phyloP scores from a whole-genome alignment of 1,139 yeast genomes.

The Geotrichum australiense region DNA sequence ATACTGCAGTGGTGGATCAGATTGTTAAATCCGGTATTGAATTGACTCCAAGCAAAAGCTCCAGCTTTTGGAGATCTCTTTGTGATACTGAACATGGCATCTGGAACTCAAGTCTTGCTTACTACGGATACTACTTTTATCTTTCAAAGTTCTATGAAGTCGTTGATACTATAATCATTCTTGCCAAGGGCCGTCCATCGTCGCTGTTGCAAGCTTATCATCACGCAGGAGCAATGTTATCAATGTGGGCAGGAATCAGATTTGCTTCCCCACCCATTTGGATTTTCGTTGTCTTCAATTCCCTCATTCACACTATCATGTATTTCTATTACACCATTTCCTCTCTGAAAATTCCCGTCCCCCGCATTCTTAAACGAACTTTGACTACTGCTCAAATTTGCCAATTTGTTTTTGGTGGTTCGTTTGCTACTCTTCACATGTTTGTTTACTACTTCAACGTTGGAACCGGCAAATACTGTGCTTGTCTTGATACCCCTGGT shows the following conservation, averaged over 20 bases:
- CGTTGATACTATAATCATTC: constrained; percentile 59
- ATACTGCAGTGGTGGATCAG: constrained; percentile 20
- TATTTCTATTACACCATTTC: constrained; percentile 63
- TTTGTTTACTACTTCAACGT: constrained; percentile 56
- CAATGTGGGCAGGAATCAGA: constrained; percentile 77
- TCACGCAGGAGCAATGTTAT: constrained; percentile 77
- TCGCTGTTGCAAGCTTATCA: constrained; percentile 68
- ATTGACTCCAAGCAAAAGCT: constrained; percentile 19
- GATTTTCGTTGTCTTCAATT: constrained; percentile 75
- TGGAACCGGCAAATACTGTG: constrained; percentile 39
- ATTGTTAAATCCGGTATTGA: constrained; percentile 31
- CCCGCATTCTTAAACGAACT: constrained; percentile 49
- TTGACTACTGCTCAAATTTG: constrained; percentile 65
- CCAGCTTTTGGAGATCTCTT: constrained; percentile 50
- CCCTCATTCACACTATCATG: constrained; percentile 71
- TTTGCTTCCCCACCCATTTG: constrained; percentile 71
- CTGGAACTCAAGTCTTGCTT: constrained; percentile 49
- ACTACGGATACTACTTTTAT: constrained; percentile 63
- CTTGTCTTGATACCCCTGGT: constrained; percentile 55
- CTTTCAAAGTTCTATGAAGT: constrained; percentile 69
- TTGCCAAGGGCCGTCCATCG: constrained; percentile 63
- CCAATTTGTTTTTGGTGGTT: constrained; percentile 66
- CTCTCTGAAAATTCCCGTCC: constrained; percentile 55
- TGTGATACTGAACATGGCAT: constrained; percentile 59
- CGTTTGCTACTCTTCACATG: constrained; percentile 56